Conservation (phyloP, 148 eudicot species). For the Chenopodium berlandieri region DNA sequence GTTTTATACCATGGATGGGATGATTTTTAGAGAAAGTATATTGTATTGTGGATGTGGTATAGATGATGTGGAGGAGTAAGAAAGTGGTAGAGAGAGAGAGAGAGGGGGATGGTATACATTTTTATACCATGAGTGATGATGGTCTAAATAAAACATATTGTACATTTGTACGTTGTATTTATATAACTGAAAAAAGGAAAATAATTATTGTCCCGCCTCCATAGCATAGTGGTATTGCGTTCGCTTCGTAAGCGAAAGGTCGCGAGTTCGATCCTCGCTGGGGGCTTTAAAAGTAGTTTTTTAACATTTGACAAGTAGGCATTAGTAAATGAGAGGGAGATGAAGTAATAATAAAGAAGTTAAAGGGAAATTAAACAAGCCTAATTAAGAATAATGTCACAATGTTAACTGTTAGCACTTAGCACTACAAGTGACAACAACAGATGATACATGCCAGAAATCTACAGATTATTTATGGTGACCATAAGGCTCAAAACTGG, state of each 20-base stretch:
- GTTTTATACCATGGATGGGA: no score
- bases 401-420: background rate
- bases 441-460: background rate
- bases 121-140: no score
- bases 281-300: background rate
- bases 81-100: no score
- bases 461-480: constrained; percentile 9
- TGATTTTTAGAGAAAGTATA: no score
- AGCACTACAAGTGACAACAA: background rate
- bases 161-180: no score
- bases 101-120: no score
- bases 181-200: background rate
- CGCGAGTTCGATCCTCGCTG: constrained; percentile 13
- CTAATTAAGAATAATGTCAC: no score
- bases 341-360: background rate
- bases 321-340: background rate
- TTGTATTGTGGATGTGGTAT: no score
- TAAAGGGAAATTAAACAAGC: background rate
- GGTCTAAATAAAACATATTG: no score
- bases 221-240: constrained; percentile 6
- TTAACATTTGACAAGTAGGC: no score
- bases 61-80: no score
- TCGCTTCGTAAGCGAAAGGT: constrained; percentile 12
- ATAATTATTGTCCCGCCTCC: background rate
- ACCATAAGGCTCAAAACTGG: constrained; percentile 34